Evolutionary conservation across 176 grass and related monocot species (phyloP).

Genomic region (Eragrostis nindensis): DNA sequence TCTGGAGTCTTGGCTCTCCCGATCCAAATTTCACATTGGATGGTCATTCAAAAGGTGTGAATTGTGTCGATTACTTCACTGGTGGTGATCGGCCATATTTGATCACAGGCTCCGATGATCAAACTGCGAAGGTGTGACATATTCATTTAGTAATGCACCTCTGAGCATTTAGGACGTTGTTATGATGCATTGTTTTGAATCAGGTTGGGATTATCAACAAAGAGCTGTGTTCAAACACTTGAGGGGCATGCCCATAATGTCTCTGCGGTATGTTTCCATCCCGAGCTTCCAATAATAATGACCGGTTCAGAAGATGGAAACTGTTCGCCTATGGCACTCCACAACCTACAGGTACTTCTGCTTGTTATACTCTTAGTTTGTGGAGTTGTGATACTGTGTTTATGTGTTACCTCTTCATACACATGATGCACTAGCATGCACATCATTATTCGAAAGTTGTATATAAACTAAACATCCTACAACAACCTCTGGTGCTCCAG

Average conservation of each 20-base stretch:
- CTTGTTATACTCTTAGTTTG: slow-evolving; percentile 10
- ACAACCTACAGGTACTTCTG: slow-evolving; percentile 66
- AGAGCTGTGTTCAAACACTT: slow-evolving; percentile 79
- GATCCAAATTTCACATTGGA: slow-evolving; percentile 79
- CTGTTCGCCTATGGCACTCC: slow-evolving; percentile 69
- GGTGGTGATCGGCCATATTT: slow-evolving; percentile 87
- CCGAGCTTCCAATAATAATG: slow-evolving; percentile 82
- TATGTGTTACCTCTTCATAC: slow-evolving; percentile 3
- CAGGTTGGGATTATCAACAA: slow-evolving; percentile 84
- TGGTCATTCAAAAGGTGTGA: slow-evolving; percentile 74
- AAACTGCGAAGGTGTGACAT: slow-evolving; percentile 63
- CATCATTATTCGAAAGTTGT: slow-evolving; percentile 5
- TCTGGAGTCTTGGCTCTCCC: slow-evolving; percentile 84
- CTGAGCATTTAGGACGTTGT: slow-evolving; percentile 6
- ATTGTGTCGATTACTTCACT: slow-evolving; percentile 84
- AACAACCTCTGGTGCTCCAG: background rate
- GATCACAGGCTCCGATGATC: slow-evolving; percentile 85
- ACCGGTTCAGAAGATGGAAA: slow-evolving; percentile 82
- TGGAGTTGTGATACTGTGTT: background rate
- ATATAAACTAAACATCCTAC: background rate
- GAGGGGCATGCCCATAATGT: slow-evolving; percentile 80
- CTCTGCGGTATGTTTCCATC: slow-evolving; percentile 92
- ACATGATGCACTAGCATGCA: background rate
- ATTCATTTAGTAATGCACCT: background rate
- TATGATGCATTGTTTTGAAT: slow-evolving; percentile 36